A percentile compares a stretch with the other conserved stretches of the same genome.
Evolutionary conservation across 345 rosid species (phyloP).

Genomic region (Hibiscus mutabilis): DNA sequence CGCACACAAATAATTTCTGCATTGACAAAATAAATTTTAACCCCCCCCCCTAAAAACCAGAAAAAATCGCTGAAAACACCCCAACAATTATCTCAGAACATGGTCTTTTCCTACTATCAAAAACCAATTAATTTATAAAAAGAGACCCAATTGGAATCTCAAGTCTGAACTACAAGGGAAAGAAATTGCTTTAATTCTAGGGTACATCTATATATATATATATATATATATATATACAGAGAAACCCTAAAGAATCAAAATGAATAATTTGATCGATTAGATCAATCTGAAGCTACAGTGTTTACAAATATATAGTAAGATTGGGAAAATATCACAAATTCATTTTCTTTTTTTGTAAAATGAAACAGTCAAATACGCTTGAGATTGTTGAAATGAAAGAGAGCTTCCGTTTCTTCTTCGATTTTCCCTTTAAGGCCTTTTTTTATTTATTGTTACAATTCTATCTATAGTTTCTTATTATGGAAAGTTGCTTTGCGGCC

Average conservation of each 20-base stretch:
- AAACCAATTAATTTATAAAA: not conserved
- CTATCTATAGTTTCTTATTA: not conserved
- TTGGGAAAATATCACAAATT: not conserved
- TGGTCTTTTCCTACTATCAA: not conserved
- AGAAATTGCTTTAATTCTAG: not conserved
- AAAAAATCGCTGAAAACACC: not conserved
- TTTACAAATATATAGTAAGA: conserved; percentile 13
- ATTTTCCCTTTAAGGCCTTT: not conserved
- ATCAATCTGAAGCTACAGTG: conserved; percentile 3
- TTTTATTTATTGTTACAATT: too few relatives aligned
- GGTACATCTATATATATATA: not conserved
- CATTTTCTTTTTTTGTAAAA: not conserved
- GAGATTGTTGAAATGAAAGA: conserved; percentile 11
- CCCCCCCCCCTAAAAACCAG: not conserved
- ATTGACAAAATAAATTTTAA: not conserved
- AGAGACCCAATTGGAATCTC: conserved; percentile 11
- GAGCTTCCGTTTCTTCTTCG: conserved; percentile 4
- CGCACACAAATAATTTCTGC: not conserved
- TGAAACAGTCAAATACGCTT: conserved; percentile 17
- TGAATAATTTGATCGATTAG: not conserved
- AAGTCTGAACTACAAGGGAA: not conserved
- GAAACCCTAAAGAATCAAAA: not conserved
- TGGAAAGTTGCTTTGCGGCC: conserved; percentile 19
- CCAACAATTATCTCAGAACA: not conserved
- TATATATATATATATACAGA: not conserved